A percentile compares a stretch with the other conserved stretches of the same genome.
These are phyloP conservation scores for Podospora sp. DNA, from an alignment of 495 filamentous ascomycete species.

Conservation along the genomic window DNA sequence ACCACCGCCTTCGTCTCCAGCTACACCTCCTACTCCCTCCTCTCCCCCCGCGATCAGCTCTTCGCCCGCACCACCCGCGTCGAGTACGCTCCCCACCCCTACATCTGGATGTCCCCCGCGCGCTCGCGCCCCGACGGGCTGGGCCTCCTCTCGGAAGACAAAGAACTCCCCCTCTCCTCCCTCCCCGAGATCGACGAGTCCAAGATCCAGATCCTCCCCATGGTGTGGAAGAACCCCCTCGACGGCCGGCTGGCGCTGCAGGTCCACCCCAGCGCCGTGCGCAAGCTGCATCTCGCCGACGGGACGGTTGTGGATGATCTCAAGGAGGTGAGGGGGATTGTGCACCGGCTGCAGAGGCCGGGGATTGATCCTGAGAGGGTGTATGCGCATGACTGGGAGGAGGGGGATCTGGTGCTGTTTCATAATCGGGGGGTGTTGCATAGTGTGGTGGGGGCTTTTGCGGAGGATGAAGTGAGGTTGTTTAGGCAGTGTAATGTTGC, in stretches of 20 bases:
- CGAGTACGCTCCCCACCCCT: slow-evolving; percentile 75
- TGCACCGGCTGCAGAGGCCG: slow-evolving; percentile 69
- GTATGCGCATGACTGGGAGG: slow-evolving; percentile 74
- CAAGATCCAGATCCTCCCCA: slow-evolving; percentile 69
- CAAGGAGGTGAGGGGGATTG: slow-evolving; percentile 63
- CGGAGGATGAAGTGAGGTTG: slow-evolving; percentile 66
- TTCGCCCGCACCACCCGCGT: slow-evolving; percentile 65
- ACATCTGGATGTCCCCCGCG: slow-evolving; percentile 73
- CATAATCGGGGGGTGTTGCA: slow-evolving; percentile 74
- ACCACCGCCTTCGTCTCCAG: slow-evolving; percentile 76
- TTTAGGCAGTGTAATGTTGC: slow-evolving; percentile 79
- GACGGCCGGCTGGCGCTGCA: slow-evolving; percentile 69
- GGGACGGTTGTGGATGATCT: slow-evolving; percentile 68
- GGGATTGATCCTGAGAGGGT: slow-evolving; percentile 67
- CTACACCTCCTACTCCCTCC: slow-evolving; percentile 63
- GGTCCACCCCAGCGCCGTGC: slow-evolving; percentile 68
- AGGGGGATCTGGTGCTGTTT: slow-evolving; percentile 73
- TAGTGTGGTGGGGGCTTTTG: slow-evolving; percentile 73
- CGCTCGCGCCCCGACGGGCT: slow-evolving; percentile 66
- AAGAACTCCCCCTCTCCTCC: slow-evolving; percentile 56
- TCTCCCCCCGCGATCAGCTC: slow-evolving; percentile 64
- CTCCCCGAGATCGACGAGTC: slow-evolving; percentile 64
- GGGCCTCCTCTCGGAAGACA: slow-evolving; percentile 63
- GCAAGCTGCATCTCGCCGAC: slow-evolving; percentile 63
- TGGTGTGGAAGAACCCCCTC: slow-evolving; percentile 72